Conservation (phyloP, 768 basidiomycete species). For the Calvatia gigantea region DNA sequence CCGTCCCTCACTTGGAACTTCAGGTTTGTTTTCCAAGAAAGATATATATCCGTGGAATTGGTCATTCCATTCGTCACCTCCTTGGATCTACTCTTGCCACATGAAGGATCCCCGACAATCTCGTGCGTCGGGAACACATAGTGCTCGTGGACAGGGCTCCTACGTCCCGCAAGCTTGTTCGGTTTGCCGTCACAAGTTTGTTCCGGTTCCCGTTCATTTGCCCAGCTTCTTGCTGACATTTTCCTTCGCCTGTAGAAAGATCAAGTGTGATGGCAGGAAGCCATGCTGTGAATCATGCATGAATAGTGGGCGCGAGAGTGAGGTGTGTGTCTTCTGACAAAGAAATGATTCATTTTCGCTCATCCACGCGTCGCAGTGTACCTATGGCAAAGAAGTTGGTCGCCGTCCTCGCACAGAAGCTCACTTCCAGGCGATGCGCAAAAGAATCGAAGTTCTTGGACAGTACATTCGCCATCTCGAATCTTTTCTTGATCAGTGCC, state of each 20-base stretch:
- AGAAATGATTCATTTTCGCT: neutral
- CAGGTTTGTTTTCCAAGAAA: neutral
- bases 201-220: neutral
- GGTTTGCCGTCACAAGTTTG: conserved; percentile 37
- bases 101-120: conserved; percentile 5
- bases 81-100: neutral
- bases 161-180: conserved; percentile 36
- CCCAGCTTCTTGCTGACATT: conserved; percentile 2
- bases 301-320: conserved; percentile 31
- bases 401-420: conserved; percentile 42
- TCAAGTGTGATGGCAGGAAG: conserved; percentile 42
- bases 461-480: conserved; percentile 39
- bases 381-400: conserved; percentile 39
- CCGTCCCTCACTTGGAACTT: neutral
- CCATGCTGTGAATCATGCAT: conserved; percentile 41
- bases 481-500: conserved; percentile 38
- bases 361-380: conserved; percentile 27
- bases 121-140: conserved; percentile 7
- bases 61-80: neutral
- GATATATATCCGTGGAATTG: neutral
- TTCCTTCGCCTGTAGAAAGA: conserved; percentile 31
- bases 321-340: conserved; percentile 24
- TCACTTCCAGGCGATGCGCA: conserved; percentile 42
- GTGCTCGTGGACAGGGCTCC: conserved; percentile 30
- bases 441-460: conserved; percentile 34